phyloP scores from a whole-genome alignment of 352 stramenopile genomes.

The Globisporangium nunn region DNA sequence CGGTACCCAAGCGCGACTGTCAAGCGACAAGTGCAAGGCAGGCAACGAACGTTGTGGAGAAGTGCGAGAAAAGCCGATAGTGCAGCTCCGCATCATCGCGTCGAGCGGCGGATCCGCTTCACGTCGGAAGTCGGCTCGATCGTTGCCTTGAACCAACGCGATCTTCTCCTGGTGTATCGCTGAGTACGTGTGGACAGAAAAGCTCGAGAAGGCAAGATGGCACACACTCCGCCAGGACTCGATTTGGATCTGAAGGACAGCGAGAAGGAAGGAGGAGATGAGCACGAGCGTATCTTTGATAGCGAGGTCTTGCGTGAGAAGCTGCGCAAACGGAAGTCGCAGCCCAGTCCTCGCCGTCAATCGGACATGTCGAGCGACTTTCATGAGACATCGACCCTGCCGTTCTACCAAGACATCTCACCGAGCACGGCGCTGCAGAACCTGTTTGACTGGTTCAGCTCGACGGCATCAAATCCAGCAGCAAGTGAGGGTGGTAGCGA shows the following conservation, averaged over 20 bases:
- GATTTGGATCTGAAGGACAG: constrained; percentile 20
- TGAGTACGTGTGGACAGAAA: not conserved
- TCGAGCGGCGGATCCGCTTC: too few species aligned
- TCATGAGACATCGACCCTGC: constrained; percentile 32
- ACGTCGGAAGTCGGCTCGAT: too few species aligned
- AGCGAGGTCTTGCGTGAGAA: constrained; percentile 13
- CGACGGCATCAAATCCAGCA: not conserved
- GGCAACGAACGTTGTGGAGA: not conserved
- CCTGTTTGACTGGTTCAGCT: constrained; percentile 35
- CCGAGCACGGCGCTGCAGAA: constrained; percentile 30
- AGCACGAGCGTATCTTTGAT: constrained; percentile 28
- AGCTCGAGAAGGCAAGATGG: not conserved
- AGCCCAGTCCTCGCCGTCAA: constrained; percentile 29
- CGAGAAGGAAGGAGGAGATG: constrained; percentile 16
- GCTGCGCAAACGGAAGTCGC: constrained; percentile 27
- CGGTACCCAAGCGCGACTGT: not conserved
- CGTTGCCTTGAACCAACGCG: not conserved
- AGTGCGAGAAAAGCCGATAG: not conserved
- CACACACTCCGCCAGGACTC: not conserved
- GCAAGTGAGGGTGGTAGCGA: not conserved
- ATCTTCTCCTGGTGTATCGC: not conserved
- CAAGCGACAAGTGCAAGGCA: not conserved
- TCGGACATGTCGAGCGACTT: constrained; percentile 6
- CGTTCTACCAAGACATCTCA: constrained; percentile 49
- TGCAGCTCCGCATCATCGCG: too few species aligned